Conservation (phyloP, 331 rosid species). For the Quercus tomentella region DNA sequence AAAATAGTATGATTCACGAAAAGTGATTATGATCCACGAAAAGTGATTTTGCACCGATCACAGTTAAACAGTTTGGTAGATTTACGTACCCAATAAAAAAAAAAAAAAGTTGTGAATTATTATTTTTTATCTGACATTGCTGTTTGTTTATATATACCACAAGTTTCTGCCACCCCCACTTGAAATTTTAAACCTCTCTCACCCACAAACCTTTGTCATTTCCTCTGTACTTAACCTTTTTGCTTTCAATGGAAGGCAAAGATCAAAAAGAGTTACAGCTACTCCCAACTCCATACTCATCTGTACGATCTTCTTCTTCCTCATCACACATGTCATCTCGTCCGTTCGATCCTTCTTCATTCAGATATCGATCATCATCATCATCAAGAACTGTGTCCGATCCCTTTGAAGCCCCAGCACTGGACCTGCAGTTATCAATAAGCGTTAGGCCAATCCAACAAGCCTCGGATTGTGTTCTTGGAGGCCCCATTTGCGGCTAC, state of each 20-base stretch:
- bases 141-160: constrained; percentile 32
- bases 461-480: constrained; percentile 21
- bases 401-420: constrained; percentile 20
- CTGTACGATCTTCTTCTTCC: constrained; percentile 7
- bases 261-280: constrained; percentile 73
- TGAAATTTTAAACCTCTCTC: neutral
- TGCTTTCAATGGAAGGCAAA: constrained; percentile 62
- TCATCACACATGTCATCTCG: constrained; percentile 25
- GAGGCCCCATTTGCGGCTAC: constrained; percentile 10
- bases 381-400: constrained; percentile 16
- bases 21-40: too few species aligned
- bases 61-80: too few species aligned
- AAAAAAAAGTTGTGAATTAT: too few species aligned
- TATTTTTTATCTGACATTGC: too few species aligned
- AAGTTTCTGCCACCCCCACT: constrained; percentile 27
- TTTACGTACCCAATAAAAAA: too few species aligned
- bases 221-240: neutral
- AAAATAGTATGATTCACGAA: too few species aligned
- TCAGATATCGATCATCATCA: constrained; percentile 34
- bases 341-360: constrained; percentile 37
- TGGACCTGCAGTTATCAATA: constrained; percentile 82
- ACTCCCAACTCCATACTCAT: constrained; percentile 50
- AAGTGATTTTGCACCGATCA: too few species aligned
- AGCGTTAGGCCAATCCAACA: constrained; percentile 50
- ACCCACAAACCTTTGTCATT: neutral